phyloP scores from a whole-genome alignment of 805 yeast species.

The Candida patagonica region DNA sequence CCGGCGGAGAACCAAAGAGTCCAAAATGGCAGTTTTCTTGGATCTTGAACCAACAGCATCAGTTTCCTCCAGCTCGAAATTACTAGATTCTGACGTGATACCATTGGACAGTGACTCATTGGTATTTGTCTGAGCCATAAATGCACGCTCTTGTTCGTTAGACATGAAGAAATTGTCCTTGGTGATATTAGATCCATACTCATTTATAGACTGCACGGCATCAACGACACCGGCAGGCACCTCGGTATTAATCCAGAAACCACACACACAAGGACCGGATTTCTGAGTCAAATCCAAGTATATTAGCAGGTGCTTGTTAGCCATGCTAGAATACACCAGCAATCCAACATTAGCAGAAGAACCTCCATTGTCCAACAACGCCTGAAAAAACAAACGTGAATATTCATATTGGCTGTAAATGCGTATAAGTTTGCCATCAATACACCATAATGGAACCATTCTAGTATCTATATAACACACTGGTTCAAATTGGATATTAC shows the following conservation, averaged over 20 bases:
- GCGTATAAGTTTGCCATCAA: slow-evolving; percentile 10
- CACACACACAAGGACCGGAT: neutral
- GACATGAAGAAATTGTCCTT: neutral
- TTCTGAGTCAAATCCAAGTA: neutral
- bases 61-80: no score
- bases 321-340: neutral
- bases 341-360: neutral
- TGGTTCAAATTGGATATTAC: neutral
- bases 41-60: no score
- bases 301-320: neutral
- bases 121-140: neutral
- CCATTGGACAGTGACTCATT: no score
- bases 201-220: no score
- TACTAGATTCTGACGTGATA: neutral
- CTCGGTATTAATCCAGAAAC: neutral
- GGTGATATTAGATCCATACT: neutral
- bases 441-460: slow-evolving; percentile 12
- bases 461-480: slow-evolving; percentile 10
- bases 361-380: slow-evolving; percentile 5
- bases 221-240: no score
- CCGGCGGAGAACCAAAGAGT: neutral
- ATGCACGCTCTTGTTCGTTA: neutral
- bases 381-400: slow-evolving; percentile 10
- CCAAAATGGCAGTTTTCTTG: neutral
- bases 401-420: slow-evolving; percentile 4